Conservation (phyloP, 208 protist species). For the Crithidia sp. region DNA sequence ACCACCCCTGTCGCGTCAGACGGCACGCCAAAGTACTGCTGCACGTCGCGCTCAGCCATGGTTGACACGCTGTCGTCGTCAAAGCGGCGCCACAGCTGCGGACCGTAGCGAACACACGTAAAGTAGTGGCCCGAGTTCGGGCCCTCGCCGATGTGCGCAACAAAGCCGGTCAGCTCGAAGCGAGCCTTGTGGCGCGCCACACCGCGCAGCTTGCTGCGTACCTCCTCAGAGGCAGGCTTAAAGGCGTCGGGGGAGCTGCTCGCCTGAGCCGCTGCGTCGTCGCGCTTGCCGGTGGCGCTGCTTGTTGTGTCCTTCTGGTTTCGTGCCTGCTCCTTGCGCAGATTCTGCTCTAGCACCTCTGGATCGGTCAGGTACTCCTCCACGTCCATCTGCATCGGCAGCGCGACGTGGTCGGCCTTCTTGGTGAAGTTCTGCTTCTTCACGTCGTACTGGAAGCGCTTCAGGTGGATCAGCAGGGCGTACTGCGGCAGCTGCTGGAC, state of each 20-base stretch:
- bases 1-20: constrained; percentile 55
- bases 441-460: constrained; percentile 92
- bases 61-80: constrained; percentile 86
- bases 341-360: constrained; percentile 30
- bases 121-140: constrained; percentile 92
- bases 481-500: constrained; percentile 88
- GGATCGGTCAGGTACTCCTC: constrained; percentile 72
- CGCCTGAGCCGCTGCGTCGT: background rate
- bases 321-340: constrained; percentile 22
- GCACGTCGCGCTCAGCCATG: constrained; percentile 82
- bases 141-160: constrained; percentile 86
- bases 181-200: constrained; percentile 73
- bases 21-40: constrained; percentile 85
- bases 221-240: constrained; percentile 38
- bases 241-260: constrained; percentile 35
- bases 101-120: constrained; percentile 81
- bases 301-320: constrained; percentile 11
- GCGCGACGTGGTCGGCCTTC: constrained; percentile 83
- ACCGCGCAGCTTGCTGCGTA: constrained; percentile 57
- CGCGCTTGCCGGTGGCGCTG: constrained; percentile 1
- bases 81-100: constrained; percentile 86
- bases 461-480: constrained; percentile 89
- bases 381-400: constrained; percentile 88
- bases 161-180: constrained; percentile 89
- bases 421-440: constrained; percentile 73